Evolutionary conservation across 2,329 filamentous ascomycete species (phyloP).

Genomic region (Seiridium cupressi): DNA sequence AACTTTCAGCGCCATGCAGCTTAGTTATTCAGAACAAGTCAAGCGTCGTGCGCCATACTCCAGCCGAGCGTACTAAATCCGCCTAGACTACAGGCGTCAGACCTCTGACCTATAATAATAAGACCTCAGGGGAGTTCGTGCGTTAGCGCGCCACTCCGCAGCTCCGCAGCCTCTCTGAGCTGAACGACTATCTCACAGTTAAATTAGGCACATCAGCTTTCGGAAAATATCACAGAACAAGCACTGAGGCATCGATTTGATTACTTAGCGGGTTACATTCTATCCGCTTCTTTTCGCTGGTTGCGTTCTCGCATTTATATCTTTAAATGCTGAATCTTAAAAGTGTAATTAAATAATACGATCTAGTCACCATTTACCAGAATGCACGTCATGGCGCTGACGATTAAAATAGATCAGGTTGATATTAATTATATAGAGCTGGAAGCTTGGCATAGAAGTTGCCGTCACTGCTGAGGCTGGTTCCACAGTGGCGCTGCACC

Average conservation of each 20-base stretch:
- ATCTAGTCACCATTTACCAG: too few species aligned
- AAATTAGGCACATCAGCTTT: not conserved
- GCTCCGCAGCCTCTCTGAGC: not conserved
- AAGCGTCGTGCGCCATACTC: not conserved
- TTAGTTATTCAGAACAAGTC: not conserved
- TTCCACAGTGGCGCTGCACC: too few species aligned
- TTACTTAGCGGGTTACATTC: not conserved
- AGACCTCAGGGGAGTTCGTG: not conserved
- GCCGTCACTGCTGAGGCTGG: too few species aligned
- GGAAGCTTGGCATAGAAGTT: too few species aligned
- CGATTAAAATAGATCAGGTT: too few species aligned
- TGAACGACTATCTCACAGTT: not conserved
- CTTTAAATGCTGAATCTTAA: not conserved
- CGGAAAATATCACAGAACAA: not conserved
- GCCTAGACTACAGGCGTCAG: not conserved
- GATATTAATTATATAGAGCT: too few species aligned
- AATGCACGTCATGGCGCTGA: too few species aligned
- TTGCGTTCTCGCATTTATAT: not conserved
- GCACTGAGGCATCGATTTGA: not conserved
- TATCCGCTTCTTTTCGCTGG: not conserved
- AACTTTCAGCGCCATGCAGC: too few species aligned
- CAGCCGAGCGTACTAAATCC: not conserved
- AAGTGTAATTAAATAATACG: too few species aligned
- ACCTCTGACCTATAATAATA: not conserved
- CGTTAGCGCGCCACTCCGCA: not conserved